Conservation (phyloP, 169 alveolate species). For the Plasmodium reichenowi region DNA sequence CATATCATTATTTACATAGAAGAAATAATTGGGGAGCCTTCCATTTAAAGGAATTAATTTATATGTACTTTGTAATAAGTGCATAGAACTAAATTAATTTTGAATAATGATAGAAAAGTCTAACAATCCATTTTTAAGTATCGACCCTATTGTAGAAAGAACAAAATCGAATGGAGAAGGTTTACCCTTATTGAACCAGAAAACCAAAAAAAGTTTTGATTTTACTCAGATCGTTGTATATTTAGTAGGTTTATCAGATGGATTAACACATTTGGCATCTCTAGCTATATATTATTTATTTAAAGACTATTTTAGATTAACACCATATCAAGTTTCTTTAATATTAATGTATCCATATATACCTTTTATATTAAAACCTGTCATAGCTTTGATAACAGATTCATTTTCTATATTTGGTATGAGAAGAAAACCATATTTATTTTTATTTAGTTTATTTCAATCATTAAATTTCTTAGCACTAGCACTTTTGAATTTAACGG, state of each 20-base stretch:
- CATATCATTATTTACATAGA: too few relatives aligned
- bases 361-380: constrained; percentile 90
- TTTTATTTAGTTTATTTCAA: constrained; percentile 86
- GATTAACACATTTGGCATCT: constrained; percentile 91
- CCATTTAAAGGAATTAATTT: background rate
- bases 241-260: constrained; percentile 92
- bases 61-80: background rate
- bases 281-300: constrained; percentile 90
- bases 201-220: constrained; percentile 24
- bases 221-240: constrained; percentile 80
- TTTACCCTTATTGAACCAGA: constrained; percentile 23
- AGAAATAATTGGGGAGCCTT: background rate
- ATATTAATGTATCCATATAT: constrained; percentile 89
- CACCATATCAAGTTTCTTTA: constrained; percentile 85
- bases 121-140: constrained; percentile 44
- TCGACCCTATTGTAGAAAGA: constrained; percentile 70
- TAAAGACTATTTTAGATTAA: constrained; percentile 87
- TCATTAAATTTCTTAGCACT: constrained; percentile 85
- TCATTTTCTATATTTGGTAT: constrained; percentile 84
- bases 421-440: constrained; percentile 89
- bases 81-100: background rate
- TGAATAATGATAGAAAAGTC: constrained; percentile 60
- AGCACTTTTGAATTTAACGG: constrained; percentile 81
- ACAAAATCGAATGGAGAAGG: constrained; percentile 35
- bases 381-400: constrained; percentile 87